Conservation (phyloP, 345 rosid species). For the Eucalyptus sp. region DNA sequence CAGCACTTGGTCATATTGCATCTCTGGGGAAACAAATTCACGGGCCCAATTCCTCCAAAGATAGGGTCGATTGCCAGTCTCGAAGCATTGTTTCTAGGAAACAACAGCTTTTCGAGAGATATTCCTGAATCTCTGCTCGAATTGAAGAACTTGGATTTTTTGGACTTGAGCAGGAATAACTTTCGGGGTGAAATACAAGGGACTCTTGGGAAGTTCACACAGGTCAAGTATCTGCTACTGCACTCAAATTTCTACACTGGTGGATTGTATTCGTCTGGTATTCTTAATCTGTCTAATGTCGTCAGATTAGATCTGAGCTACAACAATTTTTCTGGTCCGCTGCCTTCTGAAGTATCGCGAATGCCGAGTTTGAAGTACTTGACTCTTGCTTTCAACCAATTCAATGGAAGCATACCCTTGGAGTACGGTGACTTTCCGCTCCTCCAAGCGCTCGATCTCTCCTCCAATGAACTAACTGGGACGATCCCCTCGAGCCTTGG, state of each 20-base stretch:
- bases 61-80: slow-evolving; percentile 58
- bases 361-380: slow-evolving; percentile 53
- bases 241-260: slow-evolving; percentile 48
- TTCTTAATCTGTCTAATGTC: slow-evolving; percentile 43
- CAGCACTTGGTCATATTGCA: slow-evolving; percentile 31
- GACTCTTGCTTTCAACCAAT: slow-evolving; percentile 51
- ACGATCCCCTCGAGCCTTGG: slow-evolving; percentile 57
- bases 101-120: slow-evolving; percentile 34
- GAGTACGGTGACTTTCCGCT: slow-evolving; percentile 50
- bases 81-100: slow-evolving; percentile 56
- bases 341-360: slow-evolving; percentile 49
- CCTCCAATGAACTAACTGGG: slow-evolving; percentile 62
- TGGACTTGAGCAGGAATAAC: slow-evolving; percentile 65
- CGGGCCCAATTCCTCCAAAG: slow-evolving; percentile 42
- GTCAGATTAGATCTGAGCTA: slow-evolving; percentile 60
- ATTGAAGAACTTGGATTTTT: slow-evolving; percentile 34
- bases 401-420: slow-evolving; percentile 51
- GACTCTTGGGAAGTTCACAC: slow-evolving; percentile 61
- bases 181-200: slow-evolving; percentile 60
- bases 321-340: slow-evolving; percentile 60
- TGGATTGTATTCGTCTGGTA: slow-evolving; percentile 60
- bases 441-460: slow-evolving; percentile 83
- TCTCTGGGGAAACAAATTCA: slow-evolving; percentile 60
- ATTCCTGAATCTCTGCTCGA: slow-evolving; percentile 62
- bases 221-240: slow-evolving; percentile 44